Conservation (phyloP, 2,329 filamentous ascomycete genomes). For the Thelonectria blattea region DNA sequence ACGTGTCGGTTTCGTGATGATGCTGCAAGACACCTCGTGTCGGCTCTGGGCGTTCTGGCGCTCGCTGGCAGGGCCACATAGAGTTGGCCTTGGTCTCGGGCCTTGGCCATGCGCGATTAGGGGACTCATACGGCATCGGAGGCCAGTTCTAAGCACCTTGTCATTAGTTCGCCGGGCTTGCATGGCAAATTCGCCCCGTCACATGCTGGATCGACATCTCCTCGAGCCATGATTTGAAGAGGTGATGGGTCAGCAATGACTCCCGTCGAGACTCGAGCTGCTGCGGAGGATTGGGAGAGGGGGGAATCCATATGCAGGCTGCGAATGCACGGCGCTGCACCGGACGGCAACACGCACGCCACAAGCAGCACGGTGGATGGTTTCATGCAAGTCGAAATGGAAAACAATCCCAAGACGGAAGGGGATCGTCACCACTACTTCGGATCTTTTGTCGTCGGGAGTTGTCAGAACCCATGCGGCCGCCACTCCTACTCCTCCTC, state of each 20-base stretch:
- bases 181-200: conserved; percentile 9
- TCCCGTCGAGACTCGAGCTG: too few species aligned
- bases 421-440: conserved; percentile 19
- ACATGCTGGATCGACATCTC: conserved; percentile 21
- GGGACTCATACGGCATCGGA: conserved; percentile 16
- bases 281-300: too few species aligned
- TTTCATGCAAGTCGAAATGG: conserved; percentile 5
- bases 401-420: conserved; percentile 6
- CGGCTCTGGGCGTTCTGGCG: background rate
- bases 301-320: background rate
- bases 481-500: too few species aligned
- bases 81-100: conserved; percentile 4
- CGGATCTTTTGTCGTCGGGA: conserved; percentile 27
- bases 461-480: conserved; percentile 13
- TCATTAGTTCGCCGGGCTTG: conserved; percentile 2
- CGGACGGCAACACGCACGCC: conserved; percentile 17
- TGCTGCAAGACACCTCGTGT: conserved; percentile 20
- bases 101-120: conserved; percentile 21
- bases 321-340: background rate
- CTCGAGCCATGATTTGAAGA: background rate
- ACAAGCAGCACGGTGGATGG: conserved; percentile 10
- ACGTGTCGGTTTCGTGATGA: background rate
- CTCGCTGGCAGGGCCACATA: background rate
- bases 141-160: conserved; percentile 5
- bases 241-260: conserved; percentile 13